Conservation (phyloP, 345 rosid genomes). For the Eucalyptus polyanthemos region DNA sequence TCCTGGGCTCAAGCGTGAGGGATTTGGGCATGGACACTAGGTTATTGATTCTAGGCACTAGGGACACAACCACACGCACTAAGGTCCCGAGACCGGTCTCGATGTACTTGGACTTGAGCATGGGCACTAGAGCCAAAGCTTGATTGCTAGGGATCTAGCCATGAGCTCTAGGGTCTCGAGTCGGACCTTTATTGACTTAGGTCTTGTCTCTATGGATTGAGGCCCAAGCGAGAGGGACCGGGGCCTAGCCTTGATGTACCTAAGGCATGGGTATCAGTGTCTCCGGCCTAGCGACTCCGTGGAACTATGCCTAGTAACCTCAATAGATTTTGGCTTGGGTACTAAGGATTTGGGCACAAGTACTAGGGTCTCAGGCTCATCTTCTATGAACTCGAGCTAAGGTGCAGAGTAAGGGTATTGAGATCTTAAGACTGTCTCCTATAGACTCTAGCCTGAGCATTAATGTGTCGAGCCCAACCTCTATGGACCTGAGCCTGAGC, state of each 20-base stretch:
- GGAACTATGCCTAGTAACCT: neutral
- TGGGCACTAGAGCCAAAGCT: rapidly evolving
- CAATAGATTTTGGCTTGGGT: neutral
- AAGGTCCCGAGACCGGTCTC: rapidly evolving
- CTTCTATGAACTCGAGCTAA: rapidly evolving
- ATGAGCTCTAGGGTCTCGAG: neutral
- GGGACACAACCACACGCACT: neutral
- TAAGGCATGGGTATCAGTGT: neutral
- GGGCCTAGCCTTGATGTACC: neutral
- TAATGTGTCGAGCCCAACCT: neutral
- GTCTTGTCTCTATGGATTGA: neutral
- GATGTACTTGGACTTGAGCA: neutral
- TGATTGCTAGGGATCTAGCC: neutral
- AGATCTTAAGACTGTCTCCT: neutral
- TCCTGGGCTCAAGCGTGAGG: neutral
- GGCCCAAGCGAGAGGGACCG: rapidly evolving
- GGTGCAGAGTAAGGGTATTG: neutral
- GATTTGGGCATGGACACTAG: too few relatives aligned
- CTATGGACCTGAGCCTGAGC: rapidly evolving
- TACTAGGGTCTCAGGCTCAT: rapidly evolving
- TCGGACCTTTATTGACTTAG: neutral
- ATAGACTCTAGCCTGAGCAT: neutral
- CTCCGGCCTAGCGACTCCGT: neutral
- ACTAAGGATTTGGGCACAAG: neutral
- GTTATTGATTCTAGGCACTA: neutral